Conservation (phyloP, 192 early-diverging fungal genomes). For the Coemansia sp. region DNA sequence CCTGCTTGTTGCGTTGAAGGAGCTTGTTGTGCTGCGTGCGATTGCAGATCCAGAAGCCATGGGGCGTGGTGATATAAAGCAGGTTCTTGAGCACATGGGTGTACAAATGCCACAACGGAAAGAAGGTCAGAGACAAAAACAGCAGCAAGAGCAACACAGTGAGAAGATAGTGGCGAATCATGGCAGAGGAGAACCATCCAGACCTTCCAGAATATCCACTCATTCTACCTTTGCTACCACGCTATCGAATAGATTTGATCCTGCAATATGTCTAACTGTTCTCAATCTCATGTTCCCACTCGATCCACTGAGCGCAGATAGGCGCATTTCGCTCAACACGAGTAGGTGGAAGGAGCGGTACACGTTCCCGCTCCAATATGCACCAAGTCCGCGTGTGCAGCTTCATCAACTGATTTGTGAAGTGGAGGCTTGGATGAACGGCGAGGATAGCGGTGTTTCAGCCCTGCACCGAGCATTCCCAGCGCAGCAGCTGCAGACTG, state of each 20-base stretch:
- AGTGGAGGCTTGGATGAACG: conserved; percentile 41
- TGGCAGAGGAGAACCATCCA: not conserved
- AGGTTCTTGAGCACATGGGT: not conserved
- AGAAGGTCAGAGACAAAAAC: too few species aligned
- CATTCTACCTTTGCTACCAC: not conserved
- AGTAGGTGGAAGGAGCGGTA: conserved; percentile 23
- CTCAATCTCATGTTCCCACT: conserved; percentile 53
- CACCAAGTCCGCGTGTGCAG: conserved; percentile 39
- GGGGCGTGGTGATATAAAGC: conserved; percentile 24
- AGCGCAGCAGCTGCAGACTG: not conserved
- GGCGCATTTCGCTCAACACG: conserved; percentile 3
- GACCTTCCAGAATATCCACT: not conserved
- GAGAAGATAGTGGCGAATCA: not conserved
- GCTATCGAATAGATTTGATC: conserved; percentile 12
- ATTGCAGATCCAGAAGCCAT: conserved; percentile 6
- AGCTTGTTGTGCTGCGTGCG: conserved; percentile 38
- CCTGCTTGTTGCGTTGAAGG: conserved; percentile 46
- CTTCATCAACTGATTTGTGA: conserved; percentile 44
- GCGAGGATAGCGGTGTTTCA: conserved; percentile 19
- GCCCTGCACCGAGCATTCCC: not conserved
- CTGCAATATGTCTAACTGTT: conserved; percentile 28
- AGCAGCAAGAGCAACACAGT: not conserved
- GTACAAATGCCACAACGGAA: not conserved
- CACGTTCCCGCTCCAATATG: conserved; percentile 38
- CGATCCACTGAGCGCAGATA: conserved; percentile 9